A percentile compares a stretch with the other conserved stretches of the same genome.
Evolutionary conservation across 805 yeast genomes (phyloP).

Genomic region (Candida ipomoeae): DNA sequence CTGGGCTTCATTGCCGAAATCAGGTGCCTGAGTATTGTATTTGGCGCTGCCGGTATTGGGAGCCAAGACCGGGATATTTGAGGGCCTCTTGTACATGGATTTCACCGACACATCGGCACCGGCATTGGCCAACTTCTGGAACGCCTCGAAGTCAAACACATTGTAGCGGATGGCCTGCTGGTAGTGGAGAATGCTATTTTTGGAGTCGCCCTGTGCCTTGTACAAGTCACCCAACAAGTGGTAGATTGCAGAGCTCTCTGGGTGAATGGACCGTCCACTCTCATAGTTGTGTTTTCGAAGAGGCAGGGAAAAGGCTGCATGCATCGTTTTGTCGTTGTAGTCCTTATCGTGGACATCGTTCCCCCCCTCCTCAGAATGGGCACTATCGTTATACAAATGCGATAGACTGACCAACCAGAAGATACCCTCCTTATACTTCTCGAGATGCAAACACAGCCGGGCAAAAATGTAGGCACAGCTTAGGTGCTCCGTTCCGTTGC

Average conservation of each 20-base stretch:
- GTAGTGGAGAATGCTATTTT: slow-evolving; percentile 63
- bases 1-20: background rate
- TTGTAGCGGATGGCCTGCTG: slow-evolving; percentile 66
- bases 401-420: slow-evolving; percentile 33
- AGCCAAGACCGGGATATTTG: slow-evolving; percentile 1
- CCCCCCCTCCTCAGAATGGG: slow-evolving; percentile 5
- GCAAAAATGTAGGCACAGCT: slow-evolving; percentile 80
- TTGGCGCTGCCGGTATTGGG: background rate
- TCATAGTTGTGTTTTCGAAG: slow-evolving; percentile 35
- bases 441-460: slow-evolving; percentile 55
- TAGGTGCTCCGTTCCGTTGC: slow-evolving; percentile 47
- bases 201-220: slow-evolving; percentile 51
- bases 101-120: slow-evolving; percentile 68
- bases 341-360: background rate
- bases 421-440: slow-evolving; percentile 59
- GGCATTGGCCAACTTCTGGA: slow-evolving; percentile 65
- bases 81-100: slow-evolving; percentile 40
- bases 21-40: background rate
- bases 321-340: background rate
- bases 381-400: slow-evolving; percentile 27
- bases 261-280: slow-evolving; percentile 36
- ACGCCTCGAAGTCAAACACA: slow-evolving; percentile 84
- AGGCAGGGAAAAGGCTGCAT: slow-evolving; percentile 13
- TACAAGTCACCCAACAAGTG: slow-evolving; percentile 69
- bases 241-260: slow-evolving; percentile 69